phyloP scores from a whole-genome alignment of 495 filamentous ascomycete species.

The Lasiosphaeria hispida region DNA sequence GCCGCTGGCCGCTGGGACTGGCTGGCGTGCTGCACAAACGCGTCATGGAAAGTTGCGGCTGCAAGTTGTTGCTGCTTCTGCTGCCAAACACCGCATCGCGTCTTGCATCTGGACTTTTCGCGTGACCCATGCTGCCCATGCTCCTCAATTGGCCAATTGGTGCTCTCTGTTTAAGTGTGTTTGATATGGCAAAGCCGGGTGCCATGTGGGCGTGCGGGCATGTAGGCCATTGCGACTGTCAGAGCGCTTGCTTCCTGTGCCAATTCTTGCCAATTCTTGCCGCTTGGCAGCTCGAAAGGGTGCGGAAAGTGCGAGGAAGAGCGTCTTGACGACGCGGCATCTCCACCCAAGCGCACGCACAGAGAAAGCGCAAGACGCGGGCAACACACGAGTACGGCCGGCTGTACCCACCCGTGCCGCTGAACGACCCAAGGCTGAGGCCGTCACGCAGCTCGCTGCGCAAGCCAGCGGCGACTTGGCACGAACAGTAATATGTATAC shows the following conservation, averaged over 20 bases:
- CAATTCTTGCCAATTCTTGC: neutral
- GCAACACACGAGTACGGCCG: neutral
- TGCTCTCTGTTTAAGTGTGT: conserved; percentile 4
- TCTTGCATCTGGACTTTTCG: conserved; percentile 15
- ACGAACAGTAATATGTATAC: neutral
- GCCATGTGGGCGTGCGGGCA: neutral
- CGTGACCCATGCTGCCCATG: neutral
- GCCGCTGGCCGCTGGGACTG: too few species aligned
- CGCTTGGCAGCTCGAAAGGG: neutral
- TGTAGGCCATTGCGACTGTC: conserved; percentile 6
- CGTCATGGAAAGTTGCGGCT: conserved; percentile 18
- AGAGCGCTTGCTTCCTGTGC: conserved; percentile 9
- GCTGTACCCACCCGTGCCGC: neutral
- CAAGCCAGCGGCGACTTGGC: neutral
- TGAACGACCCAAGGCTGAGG: neutral
- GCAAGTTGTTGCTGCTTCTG: neutral
- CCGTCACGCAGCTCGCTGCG: neutral
- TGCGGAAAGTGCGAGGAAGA: neutral
- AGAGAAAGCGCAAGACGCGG: neutral
- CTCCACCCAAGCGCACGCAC: neutral
- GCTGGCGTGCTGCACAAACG: conserved; percentile 18
- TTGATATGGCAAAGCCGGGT: conserved; percentile 1
- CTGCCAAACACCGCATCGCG: conserved; percentile 20
- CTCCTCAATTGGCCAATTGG: conserved; percentile 22
- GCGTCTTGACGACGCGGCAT: neutral